Percentiles rank a stretch among this genome's conserved stretches.
Evolutionary conservation across 164 flowering plant species (phyloP).

Genomic region (Piper longum): DNA sequence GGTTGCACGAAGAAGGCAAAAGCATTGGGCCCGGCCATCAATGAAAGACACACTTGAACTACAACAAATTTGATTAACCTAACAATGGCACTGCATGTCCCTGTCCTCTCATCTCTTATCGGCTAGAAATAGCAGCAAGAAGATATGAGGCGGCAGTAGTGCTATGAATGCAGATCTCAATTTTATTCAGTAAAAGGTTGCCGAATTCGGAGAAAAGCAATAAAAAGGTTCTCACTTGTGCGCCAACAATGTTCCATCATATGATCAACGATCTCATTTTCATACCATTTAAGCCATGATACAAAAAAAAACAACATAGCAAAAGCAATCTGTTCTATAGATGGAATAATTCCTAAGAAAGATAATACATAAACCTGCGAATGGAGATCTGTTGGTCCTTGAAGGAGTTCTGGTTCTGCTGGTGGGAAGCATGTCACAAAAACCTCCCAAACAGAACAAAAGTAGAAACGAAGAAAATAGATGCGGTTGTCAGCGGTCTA

Average conservation of each 20-base stretch:
- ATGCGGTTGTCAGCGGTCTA: background rate
- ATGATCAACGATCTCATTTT: no score
- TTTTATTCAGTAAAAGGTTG: background rate
- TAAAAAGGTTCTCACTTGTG: no score
- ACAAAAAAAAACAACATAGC: no score
- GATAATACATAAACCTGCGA: slow-evolving; percentile 10
- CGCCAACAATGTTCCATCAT: background rate
- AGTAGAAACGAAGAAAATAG: background rate
- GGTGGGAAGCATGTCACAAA: slow-evolving; percentile 16
- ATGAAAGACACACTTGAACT: background rate
- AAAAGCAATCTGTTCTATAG: no score
- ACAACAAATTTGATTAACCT: background rate
- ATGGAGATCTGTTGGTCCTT: slow-evolving; percentile 18
- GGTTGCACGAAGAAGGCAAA: no score
- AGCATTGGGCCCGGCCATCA: background rate
- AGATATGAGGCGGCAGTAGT: background rate
- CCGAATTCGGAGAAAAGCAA: no score
- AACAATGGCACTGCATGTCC: background rate
- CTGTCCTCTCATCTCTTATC: background rate
- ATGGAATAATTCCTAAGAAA: no score
- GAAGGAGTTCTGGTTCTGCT: slow-evolving; percentile 17
- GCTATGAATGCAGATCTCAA: no score
- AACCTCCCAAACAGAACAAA: background rate
- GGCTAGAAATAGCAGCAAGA: no score
- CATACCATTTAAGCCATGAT: no score